A percentile compares a stretch with the other conserved stretches of the same genome.
These are phyloP conservation scores for Tetragonia tetragonoides DNA, from an alignment of 148 eudicot genomes.

Conservation along the genomic window DNA sequence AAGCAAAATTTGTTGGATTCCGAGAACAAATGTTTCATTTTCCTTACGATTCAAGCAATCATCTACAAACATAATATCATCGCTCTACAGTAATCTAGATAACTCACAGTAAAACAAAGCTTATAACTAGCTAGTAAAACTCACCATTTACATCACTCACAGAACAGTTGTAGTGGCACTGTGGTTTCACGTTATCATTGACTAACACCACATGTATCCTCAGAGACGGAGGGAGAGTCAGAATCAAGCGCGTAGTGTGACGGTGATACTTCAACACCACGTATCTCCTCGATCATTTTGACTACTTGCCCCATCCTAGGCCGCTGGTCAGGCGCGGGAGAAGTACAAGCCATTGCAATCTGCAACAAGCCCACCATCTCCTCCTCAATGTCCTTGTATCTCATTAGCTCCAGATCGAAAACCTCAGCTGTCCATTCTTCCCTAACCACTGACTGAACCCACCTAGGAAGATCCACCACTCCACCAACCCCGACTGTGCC, in stretches of 20 bases:
- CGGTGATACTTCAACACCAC: slow-evolving; percentile 67
- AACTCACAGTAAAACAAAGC: not conserved
- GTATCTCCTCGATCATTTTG: slow-evolving; percentile 76
- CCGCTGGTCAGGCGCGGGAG: slow-evolving; percentile 59
- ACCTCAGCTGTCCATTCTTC: slow-evolving; percentile 99
- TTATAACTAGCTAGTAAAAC: slow-evolving; percentile 15
- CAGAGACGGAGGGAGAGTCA: slow-evolving; percentile 58
- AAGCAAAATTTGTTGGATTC: slow-evolving; percentile 21
- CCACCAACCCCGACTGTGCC: slow-evolving; percentile 50
- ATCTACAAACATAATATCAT: slow-evolving; percentile 15
- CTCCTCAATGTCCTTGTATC: slow-evolving; percentile 90
- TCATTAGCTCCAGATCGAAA: slow-evolving; percentile 91
- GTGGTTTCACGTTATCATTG: slow-evolving; percentile 29
- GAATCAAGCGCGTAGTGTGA: slow-evolving; percentile 51
- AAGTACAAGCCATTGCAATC: slow-evolving; percentile 77
- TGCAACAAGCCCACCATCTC: slow-evolving; percentile 92
- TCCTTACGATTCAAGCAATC: not conserved
- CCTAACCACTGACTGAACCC: slow-evolving; percentile 94
- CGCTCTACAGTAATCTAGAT: slow-evolving; percentile 16
- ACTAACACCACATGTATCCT: slow-evolving; percentile 46
- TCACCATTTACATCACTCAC: slow-evolving; percentile 23
- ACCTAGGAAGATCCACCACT: slow-evolving; percentile 74
- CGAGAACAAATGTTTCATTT: slow-evolving; percentile 1
- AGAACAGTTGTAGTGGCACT: not conserved
- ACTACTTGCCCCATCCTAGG: slow-evolving; percentile 68